Base-by-base conservation (phyloP, 306 rosid species). In the Cicer chorassanicum region DNA sequence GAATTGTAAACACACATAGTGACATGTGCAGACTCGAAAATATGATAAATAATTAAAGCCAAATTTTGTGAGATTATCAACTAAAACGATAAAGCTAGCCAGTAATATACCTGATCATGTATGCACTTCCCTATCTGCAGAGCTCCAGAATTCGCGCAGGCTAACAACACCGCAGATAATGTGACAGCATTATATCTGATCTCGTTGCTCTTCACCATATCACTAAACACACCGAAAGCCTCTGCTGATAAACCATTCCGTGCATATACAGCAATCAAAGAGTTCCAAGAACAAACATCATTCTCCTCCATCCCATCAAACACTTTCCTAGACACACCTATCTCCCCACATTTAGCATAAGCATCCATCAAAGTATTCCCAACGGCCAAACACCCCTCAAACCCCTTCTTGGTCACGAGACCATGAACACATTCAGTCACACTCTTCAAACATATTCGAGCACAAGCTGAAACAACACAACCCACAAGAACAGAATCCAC, bases 301-400 rank as follows among this genome's bases (percentile, higher is more conserved):
- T 74, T 89, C 79, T 78, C 88, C 48, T 73, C 76, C 87, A 93
- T 89, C 64, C 85, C 86, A 80, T 88, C 91, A 83, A 93, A 93
- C 73, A 93, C 89, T 65, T 88, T 85, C 83, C 86, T 89, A 7
- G 93, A 86, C 69, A 80, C 78, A 41, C 43, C 16, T 19, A 74
- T 76, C 79, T 88, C 85, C n/a, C 96, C 82, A 41, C 89, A 91
- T 84, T 88, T 91, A 10, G 98, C 92, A 83, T 89, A 93, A 9
- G 96, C 92, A 79, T 91, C 98, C 88, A 91, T 85, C 89, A 93
- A 87, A 43, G 92, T 91, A 77, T 93, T 93, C 67, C 89, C 90
- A 77, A 87, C 89, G 1, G 87, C 84, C 66, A 81, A 74, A 67
- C 83, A 70, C 72, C 66, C 87, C 13, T 82, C 84, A 70, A 93